Conservation (phyloP, 2,329 filamentous ascomycete species). For the Keithomyces neogunnii region DNA sequence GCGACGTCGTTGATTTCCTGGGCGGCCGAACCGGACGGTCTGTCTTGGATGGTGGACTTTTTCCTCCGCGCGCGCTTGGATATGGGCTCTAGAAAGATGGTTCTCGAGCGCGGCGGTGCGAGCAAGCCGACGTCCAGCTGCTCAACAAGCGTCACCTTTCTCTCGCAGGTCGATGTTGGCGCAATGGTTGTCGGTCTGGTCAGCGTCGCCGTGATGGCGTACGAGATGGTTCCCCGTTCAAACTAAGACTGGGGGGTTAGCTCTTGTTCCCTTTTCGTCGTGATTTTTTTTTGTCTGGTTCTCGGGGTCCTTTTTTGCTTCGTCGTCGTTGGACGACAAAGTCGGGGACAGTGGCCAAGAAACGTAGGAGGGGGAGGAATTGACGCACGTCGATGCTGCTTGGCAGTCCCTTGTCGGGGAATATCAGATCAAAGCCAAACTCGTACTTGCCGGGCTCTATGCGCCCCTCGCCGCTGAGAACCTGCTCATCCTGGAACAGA, state of each 20-base stretch:
- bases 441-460: slow-evolving; percentile 68
- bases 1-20: slow-evolving; percentile 28
- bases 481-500: slow-evolving; percentile 74
- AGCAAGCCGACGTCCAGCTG: slow-evolving; percentile 77
- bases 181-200: slow-evolving; percentile 83
- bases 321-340: no score
- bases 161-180: slow-evolving; percentile 70
- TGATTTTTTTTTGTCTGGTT: background rate
- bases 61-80: slow-evolving; percentile 61
- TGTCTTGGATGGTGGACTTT: slow-evolving; percentile 38
- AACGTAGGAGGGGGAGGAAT: background rate
- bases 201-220: slow-evolving; percentile 81
- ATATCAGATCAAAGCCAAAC: slow-evolving; percentile 68
- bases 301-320: background rate
- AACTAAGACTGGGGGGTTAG: slow-evolving; percentile 51
- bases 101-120: slow-evolving; percentile 64
- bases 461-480: slow-evolving; percentile 69
- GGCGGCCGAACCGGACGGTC: slow-evolving; percentile 29
- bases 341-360: background rate
- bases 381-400: slow-evolving; percentile 85
- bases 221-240: slow-evolving; percentile 86
- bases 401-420: slow-evolving; percentile 62
- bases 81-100: slow-evolving; percentile 82
- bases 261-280: background rate
- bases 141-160: slow-evolving; percentile 72